Evolutionary conservation across 2,329 filamentous ascomycete species (phyloP), one percentile per base, ranked within the genome.

Genomic region (Truncatella angustata): DNA sequence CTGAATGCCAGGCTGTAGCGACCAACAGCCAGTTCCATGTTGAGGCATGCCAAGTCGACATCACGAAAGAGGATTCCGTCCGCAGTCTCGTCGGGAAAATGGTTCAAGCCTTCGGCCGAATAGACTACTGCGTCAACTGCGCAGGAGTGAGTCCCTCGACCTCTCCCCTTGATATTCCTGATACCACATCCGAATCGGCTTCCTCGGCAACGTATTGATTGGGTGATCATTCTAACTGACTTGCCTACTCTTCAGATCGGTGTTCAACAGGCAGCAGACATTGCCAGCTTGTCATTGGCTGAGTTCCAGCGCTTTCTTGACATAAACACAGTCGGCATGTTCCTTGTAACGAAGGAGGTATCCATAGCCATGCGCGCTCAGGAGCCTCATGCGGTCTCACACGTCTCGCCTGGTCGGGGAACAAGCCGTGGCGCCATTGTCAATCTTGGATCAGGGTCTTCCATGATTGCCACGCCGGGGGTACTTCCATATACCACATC

Each of bases 241-340:
- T 39, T 10, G 3, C 18, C 21, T 11, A 3, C 16, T 39, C n/a
- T 21, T 16, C 23, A 43, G 40, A 43, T 43, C n/a, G 40, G 40
- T 11, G 40, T 24, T 5, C 18, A 43, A 23, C 20, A 12, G 10
- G 40, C 40, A 14, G 16, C 10, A 24, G 40, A 43, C n/a, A 24
- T 43, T 20, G 36, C 36, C 36, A 39, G 21, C 36, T 20, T 39
- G 16, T 39, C 36, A 18, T 9, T n/a, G 1, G 12, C 21, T 21
- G 40, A 43, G 20, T 59, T 58, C 39, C 14, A 51, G 23, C 36
- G 52, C 11, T 28, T 53, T 2, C 52, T 56, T 9, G 36, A 55
- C 11, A 23, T 59, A 43, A 59, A 61, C 20, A 54, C 56, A 3
- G 50, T 32, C 2, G 60, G 60, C 7, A 54, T 54, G 4, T 60